These are phyloP conservation scores for Exophiala dermatitidis DNA, from an alignment of 2,329 filamentous ascomycete genomes.

Conservation along the genomic window DNA sequence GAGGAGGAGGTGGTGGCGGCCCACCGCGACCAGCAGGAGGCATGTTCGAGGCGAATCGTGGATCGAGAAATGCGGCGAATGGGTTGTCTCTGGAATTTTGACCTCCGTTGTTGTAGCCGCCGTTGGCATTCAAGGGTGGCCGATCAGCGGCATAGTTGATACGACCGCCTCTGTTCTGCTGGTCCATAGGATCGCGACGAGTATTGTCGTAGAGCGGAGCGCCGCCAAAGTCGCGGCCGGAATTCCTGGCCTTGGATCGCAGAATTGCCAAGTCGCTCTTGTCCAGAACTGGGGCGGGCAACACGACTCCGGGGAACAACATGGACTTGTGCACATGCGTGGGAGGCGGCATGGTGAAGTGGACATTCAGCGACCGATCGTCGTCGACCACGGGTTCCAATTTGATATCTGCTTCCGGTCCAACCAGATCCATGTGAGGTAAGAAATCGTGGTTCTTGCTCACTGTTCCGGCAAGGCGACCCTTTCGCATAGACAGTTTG, in stretches of 20 bases:
- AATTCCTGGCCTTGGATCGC: slow-evolving; percentile 56
- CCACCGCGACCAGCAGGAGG: slow-evolving; percentile 33
- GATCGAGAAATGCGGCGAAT: slow-evolving; percentile 43
- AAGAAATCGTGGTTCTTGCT: slow-evolving; percentile 78
- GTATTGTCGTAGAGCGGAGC: slow-evolving; percentile 50
- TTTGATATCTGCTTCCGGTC: slow-evolving; percentile 63
- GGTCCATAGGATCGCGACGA: slow-evolving; percentile 29
- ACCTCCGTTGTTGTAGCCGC: no score
- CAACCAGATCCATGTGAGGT: slow-evolving; percentile 72
- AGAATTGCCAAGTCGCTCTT: slow-evolving; percentile 68
- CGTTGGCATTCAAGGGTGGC: slow-evolving; percentile 15
- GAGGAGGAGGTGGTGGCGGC: slow-evolving; percentile 32
- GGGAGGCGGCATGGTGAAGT: slow-evolving; percentile 73
- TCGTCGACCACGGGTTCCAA: slow-evolving; percentile 69
- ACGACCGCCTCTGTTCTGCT: slow-evolving; percentile 31
- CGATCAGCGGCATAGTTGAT: slow-evolving; percentile 48
- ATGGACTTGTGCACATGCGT: slow-evolving; percentile 81
- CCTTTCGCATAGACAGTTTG: slow-evolving; percentile 66
- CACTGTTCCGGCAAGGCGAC: slow-evolving; percentile 69
- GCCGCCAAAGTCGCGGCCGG: slow-evolving; percentile 64
- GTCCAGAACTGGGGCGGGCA: slow-evolving; percentile 65
- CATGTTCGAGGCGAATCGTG: slow-evolving; percentile 35
- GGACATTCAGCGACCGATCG: slow-evolving; percentile 79
- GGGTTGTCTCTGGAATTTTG: slow-evolving; percentile 33
- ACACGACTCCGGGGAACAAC: slow-evolving; percentile 75